Conservation (phyloP, 2,329 filamentous ascomycete species). For the Exophiala bonariae region DNA sequence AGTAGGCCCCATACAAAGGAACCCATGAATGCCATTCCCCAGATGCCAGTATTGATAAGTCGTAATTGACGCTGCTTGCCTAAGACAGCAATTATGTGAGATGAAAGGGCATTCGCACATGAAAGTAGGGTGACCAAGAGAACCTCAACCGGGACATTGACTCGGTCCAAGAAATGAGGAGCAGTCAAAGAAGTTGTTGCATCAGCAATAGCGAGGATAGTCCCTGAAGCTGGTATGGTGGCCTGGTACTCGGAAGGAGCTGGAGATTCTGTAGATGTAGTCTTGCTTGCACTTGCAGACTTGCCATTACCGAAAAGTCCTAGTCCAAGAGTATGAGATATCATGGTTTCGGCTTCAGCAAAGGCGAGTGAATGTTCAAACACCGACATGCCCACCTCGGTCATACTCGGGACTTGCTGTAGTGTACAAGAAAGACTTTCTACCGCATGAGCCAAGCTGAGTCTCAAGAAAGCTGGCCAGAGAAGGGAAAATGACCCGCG, state of each 20-base stretch:
- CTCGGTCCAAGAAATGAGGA: slow-evolving; percentile 67
- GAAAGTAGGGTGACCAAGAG: slow-evolving; percentile 86
- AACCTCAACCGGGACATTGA: slow-evolving; percentile 88
- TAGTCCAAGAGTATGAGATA: slow-evolving; percentile 76
- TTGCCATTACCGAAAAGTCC: slow-evolving; percentile 60
- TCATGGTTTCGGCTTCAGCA: slow-evolving; percentile 87
- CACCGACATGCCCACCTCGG: slow-evolving; percentile 92
- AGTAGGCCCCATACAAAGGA: slow-evolving; percentile 77
- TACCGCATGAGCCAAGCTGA: slow-evolving; percentile 77
- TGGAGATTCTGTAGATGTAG: slow-evolving; percentile 26
- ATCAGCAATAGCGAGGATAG: slow-evolving; percentile 36
- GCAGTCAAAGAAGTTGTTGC: slow-evolving; percentile 32
- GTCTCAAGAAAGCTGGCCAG: slow-evolving; percentile 51
- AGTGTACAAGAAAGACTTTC: slow-evolving; percentile 87
- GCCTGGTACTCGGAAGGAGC: slow-evolving; percentile 48
- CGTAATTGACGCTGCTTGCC: slow-evolving; percentile 76
- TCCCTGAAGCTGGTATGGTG: slow-evolving; percentile 34
- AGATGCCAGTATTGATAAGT: slow-evolving; percentile 83
- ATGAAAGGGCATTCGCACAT: slow-evolving; percentile 82
- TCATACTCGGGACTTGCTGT: slow-evolving; percentile 74
- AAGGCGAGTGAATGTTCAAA: slow-evolving; percentile 97
- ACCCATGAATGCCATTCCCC: slow-evolving; percentile 86
- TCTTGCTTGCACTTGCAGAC: slow-evolving; percentile 14
- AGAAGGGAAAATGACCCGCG: slow-evolving; percentile 73
- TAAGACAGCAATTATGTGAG: slow-evolving; percentile 77